A percentile compares a stretch with the other conserved stretches of the same genome.
Evolutionary conservation across 306 rosid genomes (phyloP).

Genomic region (Quercus rubra): DNA sequence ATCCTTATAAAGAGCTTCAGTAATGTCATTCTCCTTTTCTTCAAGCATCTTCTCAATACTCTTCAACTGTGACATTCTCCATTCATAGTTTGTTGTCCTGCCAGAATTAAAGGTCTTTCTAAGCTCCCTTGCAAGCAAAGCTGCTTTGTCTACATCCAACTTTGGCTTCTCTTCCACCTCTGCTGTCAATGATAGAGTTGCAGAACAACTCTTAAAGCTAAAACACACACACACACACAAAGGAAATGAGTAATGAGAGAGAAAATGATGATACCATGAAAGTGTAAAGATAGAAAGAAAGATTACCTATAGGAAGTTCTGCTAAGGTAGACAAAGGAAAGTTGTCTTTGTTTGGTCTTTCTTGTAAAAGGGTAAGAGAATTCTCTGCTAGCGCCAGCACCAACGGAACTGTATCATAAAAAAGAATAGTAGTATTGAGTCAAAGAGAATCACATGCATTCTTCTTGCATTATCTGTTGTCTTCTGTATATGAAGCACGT

Average conservation of each 20-base stretch:
- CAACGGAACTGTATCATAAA: constrained; percentile 21
- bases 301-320: constrained; percentile 35
- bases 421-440: not conserved
- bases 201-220: constrained; percentile 40
- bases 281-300: not conserved
- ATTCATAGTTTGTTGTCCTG: constrained; percentile 66
- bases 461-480: not conserved
- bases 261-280: not conserved
- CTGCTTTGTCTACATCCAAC: constrained; percentile 47
- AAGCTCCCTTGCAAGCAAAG: constrained; percentile 48
- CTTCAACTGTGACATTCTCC: constrained; percentile 69
- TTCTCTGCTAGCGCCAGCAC: constrained; percentile 30
- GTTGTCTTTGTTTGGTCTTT: constrained; percentile 28
- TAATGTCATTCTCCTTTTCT: constrained; percentile 61
- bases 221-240: not conserved
- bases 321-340: constrained; percentile 25
- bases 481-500: not conserved
- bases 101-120: constrained; percentile 54
- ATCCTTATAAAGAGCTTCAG: constrained; percentile 59
- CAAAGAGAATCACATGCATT: not conserved
- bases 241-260: constrained; percentile 1
- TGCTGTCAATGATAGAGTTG: constrained; percentile 38
- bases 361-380: constrained; percentile 23
- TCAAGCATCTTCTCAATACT: constrained; percentile 61
- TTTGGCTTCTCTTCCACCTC: constrained; percentile 39